Evolutionary conservation across 441 rosid species (phyloP).

Genomic region (Erodium moschatum): DNA sequence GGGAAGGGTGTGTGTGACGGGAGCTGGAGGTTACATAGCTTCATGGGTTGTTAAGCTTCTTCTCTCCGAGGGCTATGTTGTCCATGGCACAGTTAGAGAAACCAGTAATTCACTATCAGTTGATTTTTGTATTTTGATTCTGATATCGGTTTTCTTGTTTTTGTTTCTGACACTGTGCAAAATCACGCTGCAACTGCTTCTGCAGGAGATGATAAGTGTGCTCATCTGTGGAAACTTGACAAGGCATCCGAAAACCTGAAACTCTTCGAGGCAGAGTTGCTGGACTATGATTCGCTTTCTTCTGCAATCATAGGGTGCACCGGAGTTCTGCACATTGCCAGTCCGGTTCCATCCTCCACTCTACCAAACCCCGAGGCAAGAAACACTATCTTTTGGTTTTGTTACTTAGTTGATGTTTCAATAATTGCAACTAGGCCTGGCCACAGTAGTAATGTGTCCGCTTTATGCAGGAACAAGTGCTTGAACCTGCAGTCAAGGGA

Average conservation of each 20-base stretch:
- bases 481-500: slow-evolving; percentile 58
- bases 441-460: not conserved
- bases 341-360: slow-evolving; percentile 45
- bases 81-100: slow-evolving; percentile 7
- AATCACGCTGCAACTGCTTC: not conserved
- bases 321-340: slow-evolving; percentile 63
- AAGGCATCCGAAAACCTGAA: slow-evolving; percentile 50
- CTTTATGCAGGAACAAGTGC: slow-evolving; percentile 43
- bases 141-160: not conserved
- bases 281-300: slow-evolving; percentile 37
- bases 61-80: slow-evolving; percentile 14
- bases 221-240: slow-evolving; percentile 46
- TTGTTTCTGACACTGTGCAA: not conserved
- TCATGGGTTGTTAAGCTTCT: slow-evolving; percentile 20
- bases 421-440: not conserved
- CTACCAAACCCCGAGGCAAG: slow-evolving; percentile 53
- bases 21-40: slow-evolving; percentile 18
- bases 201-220: slow-evolving; percentile 46
- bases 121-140: not conserved
- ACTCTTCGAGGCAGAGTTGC: slow-evolving; percentile 55
- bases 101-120: not conserved
- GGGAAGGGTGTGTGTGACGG: slow-evolving; percentile 16
- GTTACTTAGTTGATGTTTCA: not conserved
- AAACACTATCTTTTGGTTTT: not conserved
- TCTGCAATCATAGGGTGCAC: slow-evolving; percentile 45